Conservation (phyloP, 768 basidiomycete genomes). For the Kwoniella heveanensis region DNA sequence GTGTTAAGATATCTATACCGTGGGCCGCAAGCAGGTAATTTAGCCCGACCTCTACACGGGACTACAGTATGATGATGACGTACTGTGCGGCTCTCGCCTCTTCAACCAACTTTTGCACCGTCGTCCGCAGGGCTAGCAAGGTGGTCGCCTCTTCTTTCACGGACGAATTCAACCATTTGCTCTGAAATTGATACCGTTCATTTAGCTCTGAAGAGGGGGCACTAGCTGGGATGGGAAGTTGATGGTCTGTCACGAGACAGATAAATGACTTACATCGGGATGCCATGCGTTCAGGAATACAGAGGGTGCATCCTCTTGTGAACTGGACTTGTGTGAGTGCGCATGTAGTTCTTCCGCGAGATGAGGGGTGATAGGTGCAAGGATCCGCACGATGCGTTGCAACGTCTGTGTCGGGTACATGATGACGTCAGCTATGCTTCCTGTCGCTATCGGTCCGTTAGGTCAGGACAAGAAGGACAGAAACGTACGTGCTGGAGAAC, state of each 20-base stretch:
- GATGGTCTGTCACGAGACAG: too few relatives aligned
- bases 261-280: conserved; percentile 66
- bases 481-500: conserved; percentile 68
- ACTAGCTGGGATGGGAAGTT: too few relatives aligned
- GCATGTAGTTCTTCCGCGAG: conserved; percentile 82
- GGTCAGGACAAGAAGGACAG: too few relatives aligned
- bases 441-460: too few relatives aligned
- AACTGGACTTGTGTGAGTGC: conserved; percentile 41
- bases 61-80: conserved; percentile 31
- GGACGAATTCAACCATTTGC: conserved; percentile 64
- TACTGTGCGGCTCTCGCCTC: conserved; percentile 75
- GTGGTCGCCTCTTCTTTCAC: conserved; percentile 67
- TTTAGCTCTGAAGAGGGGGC: too few relatives aligned
- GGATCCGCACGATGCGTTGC: conserved; percentile 66
- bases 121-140: conserved; percentile 65
- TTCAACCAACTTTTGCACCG: conserved; percentile 71
- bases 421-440: background rate
- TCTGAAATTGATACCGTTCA: too few relatives aligned
- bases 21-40: conserved; percentile 56
- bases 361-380: conserved; percentile 86
- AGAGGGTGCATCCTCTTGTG: conserved; percentile 56
- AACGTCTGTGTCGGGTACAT: conserved; percentile 62
- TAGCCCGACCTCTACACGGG: background rate
- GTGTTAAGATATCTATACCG: conserved; percentile 52
- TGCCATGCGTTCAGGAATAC: conserved; percentile 75